Evolutionary conservation across 441 rosid species (phyloP).

Genomic region (Adansonia rubrostipa): DNA sequence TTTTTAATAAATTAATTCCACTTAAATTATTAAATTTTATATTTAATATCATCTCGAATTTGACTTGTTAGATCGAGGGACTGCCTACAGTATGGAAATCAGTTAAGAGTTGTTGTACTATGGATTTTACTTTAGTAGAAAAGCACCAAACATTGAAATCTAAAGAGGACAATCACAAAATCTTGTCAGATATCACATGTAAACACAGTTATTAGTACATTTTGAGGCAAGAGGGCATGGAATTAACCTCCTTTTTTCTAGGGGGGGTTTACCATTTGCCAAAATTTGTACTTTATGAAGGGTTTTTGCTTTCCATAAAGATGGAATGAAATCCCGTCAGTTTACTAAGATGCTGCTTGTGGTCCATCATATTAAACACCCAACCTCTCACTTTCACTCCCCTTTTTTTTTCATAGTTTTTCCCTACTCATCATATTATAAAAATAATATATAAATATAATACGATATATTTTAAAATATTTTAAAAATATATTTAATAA

Average conservation of each 20-base stretch:
- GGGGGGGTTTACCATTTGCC: slow-evolving; percentile 13
- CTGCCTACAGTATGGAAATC: too few relatives aligned
- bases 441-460: too few relatives aligned
- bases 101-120: neutral
- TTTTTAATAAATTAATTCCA: too few relatives aligned
- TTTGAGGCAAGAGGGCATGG: neutral
- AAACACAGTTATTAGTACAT: neutral
- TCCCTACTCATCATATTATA: neutral
- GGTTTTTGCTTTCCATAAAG: neutral
- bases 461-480: too few relatives aligned
- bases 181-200: neutral
- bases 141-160: neutral
- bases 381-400: neutral
- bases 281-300: neutral
- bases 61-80: too few relatives aligned
- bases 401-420: neutral
- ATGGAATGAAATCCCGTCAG: neutral
- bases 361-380: slow-evolving; percentile 10
- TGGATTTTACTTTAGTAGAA: neutral
- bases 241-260: neutral
- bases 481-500: too few relatives aligned
- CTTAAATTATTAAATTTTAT: too few relatives aligned
- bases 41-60: too few relatives aligned
- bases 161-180: slow-evolving; percentile 3
- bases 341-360: neutral